phyloP scores from a whole-genome alignment of 1,284 basidiomycete species.

The Ganoderma meredithae region DNA sequence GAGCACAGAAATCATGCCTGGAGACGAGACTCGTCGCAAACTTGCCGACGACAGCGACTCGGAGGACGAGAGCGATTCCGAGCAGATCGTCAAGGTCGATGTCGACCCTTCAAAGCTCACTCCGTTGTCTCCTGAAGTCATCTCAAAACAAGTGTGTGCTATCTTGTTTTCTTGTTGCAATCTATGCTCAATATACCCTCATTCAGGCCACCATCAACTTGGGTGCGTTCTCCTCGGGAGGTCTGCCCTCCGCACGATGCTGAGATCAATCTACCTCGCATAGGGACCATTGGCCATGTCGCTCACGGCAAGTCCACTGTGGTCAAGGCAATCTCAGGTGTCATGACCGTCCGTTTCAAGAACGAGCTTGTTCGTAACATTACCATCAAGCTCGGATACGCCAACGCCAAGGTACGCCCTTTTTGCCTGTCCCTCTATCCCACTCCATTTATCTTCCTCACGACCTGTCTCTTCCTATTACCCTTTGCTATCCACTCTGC shows the following conservation, averaged over 20 bases:
- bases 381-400: constrained; percentile 98
- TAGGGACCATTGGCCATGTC: constrained; percentile 96
- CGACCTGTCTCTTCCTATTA: neutral
- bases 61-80: constrained; percentile 59
- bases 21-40: constrained; percentile 70
- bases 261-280: constrained; percentile 19
- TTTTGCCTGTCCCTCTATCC: neutral
- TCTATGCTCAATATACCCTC: constrained; percentile 15
- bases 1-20: constrained; percentile 53
- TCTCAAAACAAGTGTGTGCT: constrained; percentile 90
- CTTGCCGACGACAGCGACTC: constrained; percentile 72
- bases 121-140: constrained; percentile 94
- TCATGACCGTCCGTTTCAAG: constrained; percentile 98
- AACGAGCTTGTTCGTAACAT: constrained; percentile 99
- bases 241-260: constrained; percentile 18
- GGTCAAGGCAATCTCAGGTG: constrained; percentile 99
- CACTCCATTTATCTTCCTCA: neutral
- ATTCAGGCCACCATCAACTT: constrained; percentile 86
- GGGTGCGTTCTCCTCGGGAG: constrained; percentile 53
- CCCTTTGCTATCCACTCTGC: neutral
- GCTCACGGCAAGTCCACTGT: constrained; percentile 99
- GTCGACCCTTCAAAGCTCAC: constrained; percentile 86
- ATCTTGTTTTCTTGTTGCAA: neutral
- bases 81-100: constrained; percentile 68
- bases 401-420: constrained; percentile 88